Percentiles rank a stretch among this genome's conserved stretches.
Conservation (phyloP, 1,284 basidiomycete species). For the Moniliophthora roreri region DNA sequence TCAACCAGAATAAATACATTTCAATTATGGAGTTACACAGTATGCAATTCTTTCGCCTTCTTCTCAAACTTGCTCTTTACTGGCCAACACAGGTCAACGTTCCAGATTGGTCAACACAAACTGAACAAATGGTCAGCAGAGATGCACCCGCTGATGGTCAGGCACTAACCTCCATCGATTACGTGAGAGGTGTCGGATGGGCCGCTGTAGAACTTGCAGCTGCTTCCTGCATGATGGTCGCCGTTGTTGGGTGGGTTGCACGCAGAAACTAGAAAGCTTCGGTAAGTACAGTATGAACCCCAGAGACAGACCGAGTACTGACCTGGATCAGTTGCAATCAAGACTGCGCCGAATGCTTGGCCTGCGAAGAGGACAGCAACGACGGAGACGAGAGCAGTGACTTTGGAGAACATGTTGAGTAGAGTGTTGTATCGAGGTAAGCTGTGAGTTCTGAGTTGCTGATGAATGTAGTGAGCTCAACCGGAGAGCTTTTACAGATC, state of each 20-base stretch:
- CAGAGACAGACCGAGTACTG: neutral
- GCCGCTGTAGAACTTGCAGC: constrained; percentile 5
- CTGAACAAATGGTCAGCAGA: neutral
- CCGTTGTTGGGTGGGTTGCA: constrained; percentile 5
- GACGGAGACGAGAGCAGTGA: neutral
- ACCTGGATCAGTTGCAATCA: constrained; percentile 6
- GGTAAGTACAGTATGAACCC: neutral
- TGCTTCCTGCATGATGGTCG: neutral
- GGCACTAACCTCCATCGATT: neutral
- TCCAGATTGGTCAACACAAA: constrained; percentile 1
- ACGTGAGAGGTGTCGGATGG: constrained; percentile 1
- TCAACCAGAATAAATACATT: too few relatives aligned
- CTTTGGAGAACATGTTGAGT: constrained; percentile 3
- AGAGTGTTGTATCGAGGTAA: too few relatives aligned
- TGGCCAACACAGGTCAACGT: constrained; percentile 2
- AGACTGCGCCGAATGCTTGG: constrained; percentile 2
- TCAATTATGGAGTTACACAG: too few relatives aligned
- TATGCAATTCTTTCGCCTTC: too few relatives aligned
- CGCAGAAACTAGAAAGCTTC: neutral
- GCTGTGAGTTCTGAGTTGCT: neutral
- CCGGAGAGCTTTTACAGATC: too few relatives aligned
- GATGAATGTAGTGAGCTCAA: too few relatives aligned
- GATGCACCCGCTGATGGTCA: neutral
- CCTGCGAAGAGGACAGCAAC: constrained; percentile 3
- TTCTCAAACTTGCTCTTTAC: too few relatives aligned